phyloP scores from a whole-genome alignment of 108 stramenopile species.

The Nitzschia palea region DNA sequence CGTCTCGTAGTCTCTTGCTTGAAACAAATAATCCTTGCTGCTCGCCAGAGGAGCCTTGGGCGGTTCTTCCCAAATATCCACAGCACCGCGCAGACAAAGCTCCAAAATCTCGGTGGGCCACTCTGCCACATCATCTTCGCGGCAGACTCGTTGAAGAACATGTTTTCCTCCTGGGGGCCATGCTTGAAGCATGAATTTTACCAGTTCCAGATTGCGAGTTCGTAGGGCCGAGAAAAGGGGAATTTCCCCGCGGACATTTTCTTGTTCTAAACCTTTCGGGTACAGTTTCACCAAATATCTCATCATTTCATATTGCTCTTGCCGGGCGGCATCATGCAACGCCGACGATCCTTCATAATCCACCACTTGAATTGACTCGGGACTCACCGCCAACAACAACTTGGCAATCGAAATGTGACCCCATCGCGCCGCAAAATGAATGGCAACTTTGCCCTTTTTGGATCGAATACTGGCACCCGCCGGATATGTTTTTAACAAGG shows the following conservation, averaged over 20 bases:
- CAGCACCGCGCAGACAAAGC: conserved; percentile 50
- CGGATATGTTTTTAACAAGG: conserved; percentile 40
- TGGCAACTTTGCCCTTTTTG: conserved; percentile 50
- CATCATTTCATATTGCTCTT: conserved; percentile 48
- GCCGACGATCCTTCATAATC: conserved; percentile 58
- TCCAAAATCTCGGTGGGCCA: conserved; percentile 43
- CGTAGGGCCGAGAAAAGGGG: conserved; percentile 55
- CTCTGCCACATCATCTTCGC: conserved; percentile 23
- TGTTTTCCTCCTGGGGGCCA: conserved; percentile 47
- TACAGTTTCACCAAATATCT: conserved; percentile 33
- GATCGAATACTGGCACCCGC: conserved; percentile 34
- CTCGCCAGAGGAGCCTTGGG: too few species aligned
- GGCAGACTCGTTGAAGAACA: conserved; percentile 31
- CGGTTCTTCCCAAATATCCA: conserved; percentile 21
- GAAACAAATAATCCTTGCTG: not conserved
- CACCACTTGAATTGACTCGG: conserved; percentile 21
- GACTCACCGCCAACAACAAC: conserved; percentile 25
- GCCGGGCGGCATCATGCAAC: conserved; percentile 52
- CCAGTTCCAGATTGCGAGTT: conserved; percentile 39
- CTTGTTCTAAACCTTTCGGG: conserved; percentile 28
- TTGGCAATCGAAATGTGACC: conserved; percentile 46
- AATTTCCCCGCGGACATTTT: conserved; percentile 48
- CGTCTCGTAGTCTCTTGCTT: too few species aligned
- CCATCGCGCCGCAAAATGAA: conserved; percentile 62
- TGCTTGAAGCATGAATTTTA: conserved; percentile 26